Conservation (phyloP, 2,329 filamentous ascomycete species). For the Cytospora piceicola region DNA sequence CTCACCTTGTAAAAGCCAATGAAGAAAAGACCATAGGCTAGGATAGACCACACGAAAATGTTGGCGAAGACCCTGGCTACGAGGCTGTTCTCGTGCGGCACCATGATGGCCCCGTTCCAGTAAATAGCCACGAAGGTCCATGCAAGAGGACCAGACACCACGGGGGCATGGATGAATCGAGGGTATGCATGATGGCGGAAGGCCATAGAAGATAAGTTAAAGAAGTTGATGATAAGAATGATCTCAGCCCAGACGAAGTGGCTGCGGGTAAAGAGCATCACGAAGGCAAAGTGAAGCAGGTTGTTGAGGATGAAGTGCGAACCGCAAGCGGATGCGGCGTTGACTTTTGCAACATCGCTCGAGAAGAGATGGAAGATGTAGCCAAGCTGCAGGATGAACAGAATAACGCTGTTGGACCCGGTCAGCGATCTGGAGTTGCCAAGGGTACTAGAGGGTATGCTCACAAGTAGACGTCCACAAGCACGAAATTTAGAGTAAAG, state of each 20-base stretch:
- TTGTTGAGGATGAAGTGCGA: constrained; percentile 87
- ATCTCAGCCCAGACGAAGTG: constrained; percentile 78
- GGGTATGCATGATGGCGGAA: constrained; percentile 76
- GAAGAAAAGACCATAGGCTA: constrained; percentile 78
- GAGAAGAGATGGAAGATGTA: constrained; percentile 81
- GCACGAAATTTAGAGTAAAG: constrained; percentile 72
- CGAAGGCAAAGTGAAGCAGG: constrained; percentile 77
- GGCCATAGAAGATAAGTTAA: constrained; percentile 79
- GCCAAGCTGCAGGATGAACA: constrained; percentile 75
- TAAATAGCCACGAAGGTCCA: constrained; percentile 88
- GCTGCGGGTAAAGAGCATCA: constrained; percentile 79
- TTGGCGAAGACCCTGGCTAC: constrained; percentile 82
- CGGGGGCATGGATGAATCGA: constrained; percentile 75
- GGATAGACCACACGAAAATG: constrained; percentile 83
- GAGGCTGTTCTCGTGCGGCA: constrained; percentile 67
- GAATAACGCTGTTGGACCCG: constrained; percentile 58
- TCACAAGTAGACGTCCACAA: constrained; percentile 77
- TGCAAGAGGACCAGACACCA: constrained; percentile 76
- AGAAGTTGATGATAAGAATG: constrained; percentile 77
- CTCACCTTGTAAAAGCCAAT: constrained; percentile 71
- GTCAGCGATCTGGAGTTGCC: not conserved
- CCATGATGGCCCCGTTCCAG: constrained; percentile 85
- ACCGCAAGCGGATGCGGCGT: constrained; percentile 75
- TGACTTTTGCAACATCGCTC: constrained; percentile 62
- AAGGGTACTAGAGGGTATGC: constrained; percentile 31